Conservation (phyloP, 2,329 filamentous ascomycete species). For the Fusarium citri region DNA sequence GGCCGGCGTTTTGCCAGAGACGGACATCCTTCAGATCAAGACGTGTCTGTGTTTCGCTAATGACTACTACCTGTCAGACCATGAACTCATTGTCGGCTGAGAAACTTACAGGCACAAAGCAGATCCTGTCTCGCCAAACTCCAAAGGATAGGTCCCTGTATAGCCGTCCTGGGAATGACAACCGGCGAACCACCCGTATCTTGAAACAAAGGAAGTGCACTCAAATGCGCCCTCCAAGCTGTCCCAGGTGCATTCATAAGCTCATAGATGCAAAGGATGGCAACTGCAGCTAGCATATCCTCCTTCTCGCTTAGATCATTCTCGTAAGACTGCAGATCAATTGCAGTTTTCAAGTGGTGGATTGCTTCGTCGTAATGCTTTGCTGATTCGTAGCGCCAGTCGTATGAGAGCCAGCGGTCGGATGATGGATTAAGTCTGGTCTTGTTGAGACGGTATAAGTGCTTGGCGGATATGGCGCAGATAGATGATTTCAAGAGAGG, state of each 20-base stretch:
- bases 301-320: conserved; percentile 46
- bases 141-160: conserved; percentile 42
- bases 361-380: conserved; percentile 43
- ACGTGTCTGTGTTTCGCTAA: conserved; percentile 43
- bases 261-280: conserved; percentile 75
- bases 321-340: conserved; percentile 53
- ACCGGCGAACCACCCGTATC: conserved; percentile 49
- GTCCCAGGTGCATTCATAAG: conserved; percentile 72
- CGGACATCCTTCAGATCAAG: conserved; percentile 70
- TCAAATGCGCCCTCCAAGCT: conserved; percentile 73
- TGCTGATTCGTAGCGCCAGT: conserved; percentile 41
- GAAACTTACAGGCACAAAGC: conserved; percentile 35
- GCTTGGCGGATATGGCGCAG: conserved; percentile 40
- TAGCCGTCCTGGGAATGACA: conserved; percentile 35
- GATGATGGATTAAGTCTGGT: not conserved
- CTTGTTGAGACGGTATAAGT: conserved; percentile 15
- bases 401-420: not conserved
- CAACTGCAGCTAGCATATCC: conserved; percentile 71
- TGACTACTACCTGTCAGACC: conserved; percentile 11
- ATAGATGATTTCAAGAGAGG: conserved; percentile 34
- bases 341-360: conserved; percentile 22
- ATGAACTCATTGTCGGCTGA: fast-evolving
- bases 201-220: conserved; percentile 72
- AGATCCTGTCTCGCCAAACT: conserved; percentile 40
- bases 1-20: conserved; percentile 72